Conservation (phyloP, 2,329 filamentous ascomycete genomes). For the Trichoderma endophyticum region DNA sequence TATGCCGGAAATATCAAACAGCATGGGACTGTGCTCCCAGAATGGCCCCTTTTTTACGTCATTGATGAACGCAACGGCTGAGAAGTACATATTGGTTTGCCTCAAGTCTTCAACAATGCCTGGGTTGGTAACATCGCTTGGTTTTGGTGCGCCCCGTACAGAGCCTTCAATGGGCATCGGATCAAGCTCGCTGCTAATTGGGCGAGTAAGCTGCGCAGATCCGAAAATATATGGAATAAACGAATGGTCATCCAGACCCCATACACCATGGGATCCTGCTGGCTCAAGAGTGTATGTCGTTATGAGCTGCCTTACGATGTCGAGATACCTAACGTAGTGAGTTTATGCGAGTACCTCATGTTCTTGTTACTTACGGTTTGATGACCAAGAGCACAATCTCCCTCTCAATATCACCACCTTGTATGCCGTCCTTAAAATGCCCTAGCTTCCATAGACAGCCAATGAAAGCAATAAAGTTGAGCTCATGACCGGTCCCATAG, state of each 20-base stretch:
- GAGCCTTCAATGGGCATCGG: constrained; percentile 77
- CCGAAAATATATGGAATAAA: constrained; percentile 95
- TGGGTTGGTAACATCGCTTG: constrained; percentile 64
- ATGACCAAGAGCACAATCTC: constrained; percentile 78
- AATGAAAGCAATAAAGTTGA: constrained; percentile 91
- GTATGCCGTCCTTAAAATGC: constrained; percentile 61
- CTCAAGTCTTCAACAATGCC: constrained; percentile 64
- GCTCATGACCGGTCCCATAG: constrained; percentile 93
- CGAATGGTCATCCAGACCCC: constrained; percentile 96
- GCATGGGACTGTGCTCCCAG: constrained; percentile 92
- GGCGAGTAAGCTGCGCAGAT: constrained; percentile 80
- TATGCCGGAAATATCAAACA: constrained; percentile 92
- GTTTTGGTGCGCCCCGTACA: constrained; percentile 65
- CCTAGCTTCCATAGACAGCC: constrained; percentile 88
- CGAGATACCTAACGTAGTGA: constrained; percentile 62
- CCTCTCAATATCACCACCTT: constrained; percentile 62
- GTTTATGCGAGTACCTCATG: not conserved
- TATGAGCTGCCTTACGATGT: constrained; percentile 77
- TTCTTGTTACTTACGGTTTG: constrained; percentile 64
- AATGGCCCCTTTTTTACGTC: constrained; percentile 96
- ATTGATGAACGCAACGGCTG: constrained; percentile 93
- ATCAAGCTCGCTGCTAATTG: constrained; percentile 57
- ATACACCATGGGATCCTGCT: constrained; percentile 93
- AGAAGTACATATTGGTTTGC: constrained; percentile 81
- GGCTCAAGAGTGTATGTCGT: constrained; percentile 90